phyloP scores from a whole-genome alignment of 805 yeast genomes.

The Spathaspora hagerdaliae region DNA sequence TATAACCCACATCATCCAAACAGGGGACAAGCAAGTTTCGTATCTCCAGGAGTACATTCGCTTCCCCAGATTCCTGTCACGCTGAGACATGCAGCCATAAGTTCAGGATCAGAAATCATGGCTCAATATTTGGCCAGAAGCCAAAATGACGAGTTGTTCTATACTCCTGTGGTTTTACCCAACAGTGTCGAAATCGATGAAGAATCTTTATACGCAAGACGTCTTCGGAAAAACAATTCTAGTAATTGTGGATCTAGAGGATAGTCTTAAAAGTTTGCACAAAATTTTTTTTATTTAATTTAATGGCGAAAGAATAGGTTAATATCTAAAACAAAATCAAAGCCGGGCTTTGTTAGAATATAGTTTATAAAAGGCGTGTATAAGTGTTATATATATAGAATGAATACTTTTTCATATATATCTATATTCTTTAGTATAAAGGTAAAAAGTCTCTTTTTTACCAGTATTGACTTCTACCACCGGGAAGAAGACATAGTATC shows the following conservation, averaged over 20 bases:
- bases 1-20: conserved; percentile 2
- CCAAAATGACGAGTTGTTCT: conserved; percentile 56
- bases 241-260: no score
- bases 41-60: not conserved
- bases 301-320: no score
- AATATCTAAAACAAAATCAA: not conserved
- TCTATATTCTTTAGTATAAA: no score
- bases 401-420: no score
- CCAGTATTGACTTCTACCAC: no score
- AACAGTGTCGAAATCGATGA: conserved; percentile 14
- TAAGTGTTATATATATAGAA: not conserved
- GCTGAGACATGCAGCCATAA: not conserved
- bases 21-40: not conserved
- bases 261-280: no score
- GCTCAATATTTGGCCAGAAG: conserved; percentile 74
- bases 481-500: not conserved
- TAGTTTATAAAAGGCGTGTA: no score
- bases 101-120: conserved; percentile 70
- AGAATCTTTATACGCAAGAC: not conserved
- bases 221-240: no score
- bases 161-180: conserved; percentile 27
- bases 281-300: no score
- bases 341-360: conserved; percentile 1
- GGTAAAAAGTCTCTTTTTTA: no score
- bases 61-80: not conserved